Percentiles rank a stretch among this genome's conserved stretches.
Evolutionary conservation across 495 filamentous ascomycete species (phyloP).

Genomic region (Penicillium angulare): DNA sequence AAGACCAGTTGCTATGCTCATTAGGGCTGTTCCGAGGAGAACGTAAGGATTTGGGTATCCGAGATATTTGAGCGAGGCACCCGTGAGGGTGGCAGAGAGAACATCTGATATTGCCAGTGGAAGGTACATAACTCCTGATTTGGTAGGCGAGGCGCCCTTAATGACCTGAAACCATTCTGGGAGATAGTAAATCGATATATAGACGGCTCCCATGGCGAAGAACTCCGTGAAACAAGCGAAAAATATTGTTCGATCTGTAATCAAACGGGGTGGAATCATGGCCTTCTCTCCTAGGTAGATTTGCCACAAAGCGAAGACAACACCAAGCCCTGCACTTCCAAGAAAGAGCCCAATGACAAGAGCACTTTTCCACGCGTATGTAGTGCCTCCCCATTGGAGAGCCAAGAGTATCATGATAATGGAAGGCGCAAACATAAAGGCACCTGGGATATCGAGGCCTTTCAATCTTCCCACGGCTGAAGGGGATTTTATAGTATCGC

Average conservation of each 20-base stretch:
- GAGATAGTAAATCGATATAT: conserved; percentile 30
- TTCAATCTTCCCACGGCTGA: not conserved
- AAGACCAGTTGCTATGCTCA: conserved; percentile 5
- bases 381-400: conserved; percentile 21
- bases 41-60: conserved; percentile 7
- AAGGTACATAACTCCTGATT: conserved; percentile 24
- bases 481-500: not conserved
- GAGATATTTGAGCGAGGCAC: not conserved
- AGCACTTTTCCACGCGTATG: conserved; percentile 13
- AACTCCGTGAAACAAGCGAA: conserved; percentile 14
- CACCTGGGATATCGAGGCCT: conserved; percentile 45
- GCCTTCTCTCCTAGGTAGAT: conserved; percentile 42
- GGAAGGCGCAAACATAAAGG: conserved; percentile 34
- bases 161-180: conserved; percentile 41
- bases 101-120: conserved; percentile 12
- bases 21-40: conserved; percentile 4
- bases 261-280: conserved; percentile 34
- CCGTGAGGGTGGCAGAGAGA: not conserved
- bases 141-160: conserved; percentile 22
- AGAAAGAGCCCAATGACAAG: conserved; percentile 22
- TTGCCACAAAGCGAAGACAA: conserved; percentile 42
- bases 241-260: conserved; percentile 9
- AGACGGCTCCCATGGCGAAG: conserved; percentile 17
- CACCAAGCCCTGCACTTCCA: conserved; percentile 7
- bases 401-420: conserved; percentile 32